Evolutionary conservation across 768 basidiomycete species (phyloP).

Genomic region (Phanerochaete carnosa): DNA sequence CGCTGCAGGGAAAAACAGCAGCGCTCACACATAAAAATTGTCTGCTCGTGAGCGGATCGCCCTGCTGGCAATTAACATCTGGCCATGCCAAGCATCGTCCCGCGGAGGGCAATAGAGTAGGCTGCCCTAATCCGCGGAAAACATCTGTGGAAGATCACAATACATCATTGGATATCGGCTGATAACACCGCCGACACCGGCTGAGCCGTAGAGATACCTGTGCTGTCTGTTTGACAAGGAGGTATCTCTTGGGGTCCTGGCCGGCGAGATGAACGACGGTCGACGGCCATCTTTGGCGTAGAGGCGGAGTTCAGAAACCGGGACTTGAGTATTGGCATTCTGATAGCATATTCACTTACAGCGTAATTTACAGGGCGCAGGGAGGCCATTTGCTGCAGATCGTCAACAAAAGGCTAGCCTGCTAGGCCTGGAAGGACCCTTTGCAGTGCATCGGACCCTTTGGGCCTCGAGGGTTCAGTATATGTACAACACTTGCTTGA

Average conservation of each 20-base stretch:
- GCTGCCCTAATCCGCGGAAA: no score
- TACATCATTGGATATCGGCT: no score
- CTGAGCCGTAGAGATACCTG: not conserved
- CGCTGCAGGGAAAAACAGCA: no score
- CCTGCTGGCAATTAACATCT: no score
- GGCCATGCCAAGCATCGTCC: no score
- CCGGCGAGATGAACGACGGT: not conserved
- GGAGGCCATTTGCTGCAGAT: not conserved
- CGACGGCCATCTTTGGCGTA: not conserved
- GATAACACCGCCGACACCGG: not conserved
- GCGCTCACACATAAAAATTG: no score
- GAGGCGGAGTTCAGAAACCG: not conserved
- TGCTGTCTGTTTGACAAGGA: not conserved
- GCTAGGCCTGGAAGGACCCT: not conserved
- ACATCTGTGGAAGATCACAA: no score
- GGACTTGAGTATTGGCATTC: not conserved
- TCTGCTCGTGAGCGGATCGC: no score
- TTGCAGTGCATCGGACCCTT: not conserved
- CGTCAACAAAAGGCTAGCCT: not conserved
- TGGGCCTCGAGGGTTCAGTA: not conserved
- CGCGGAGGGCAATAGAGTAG: no score
- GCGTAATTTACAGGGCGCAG: not conserved
- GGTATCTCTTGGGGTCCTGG: not conserved
- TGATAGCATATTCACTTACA: not conserved
- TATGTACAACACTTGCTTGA: not conserved